Evolutionary conservation across 129 eudicot genomes (phyloP).

Genomic region (Heracleum sosnowskyi): DNA sequence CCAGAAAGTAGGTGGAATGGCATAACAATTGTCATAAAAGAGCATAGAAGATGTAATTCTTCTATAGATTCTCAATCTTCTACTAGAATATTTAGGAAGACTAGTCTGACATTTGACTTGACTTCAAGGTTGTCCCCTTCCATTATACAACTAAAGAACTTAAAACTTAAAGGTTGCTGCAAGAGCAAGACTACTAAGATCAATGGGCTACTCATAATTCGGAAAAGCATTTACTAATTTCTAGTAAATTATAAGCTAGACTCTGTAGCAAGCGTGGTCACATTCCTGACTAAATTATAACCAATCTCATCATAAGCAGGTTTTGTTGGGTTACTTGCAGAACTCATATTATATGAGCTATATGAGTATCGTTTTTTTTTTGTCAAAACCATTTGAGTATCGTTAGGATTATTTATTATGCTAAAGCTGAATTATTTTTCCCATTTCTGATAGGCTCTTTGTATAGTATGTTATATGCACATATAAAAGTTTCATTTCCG

Average conservation of each 20-base stretch:
- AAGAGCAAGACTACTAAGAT: not conserved
- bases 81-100: not conserved
- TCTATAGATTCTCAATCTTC: not conserved
- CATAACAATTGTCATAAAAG: too few species aligned
- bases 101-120: not conserved
- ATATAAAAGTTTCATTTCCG: not conserved
- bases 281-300: not conserved
- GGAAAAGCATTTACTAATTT: not conserved
- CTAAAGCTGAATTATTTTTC: not conserved
- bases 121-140: not conserved
- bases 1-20: not conserved
- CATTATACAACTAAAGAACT: not conserved
- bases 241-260: not conserved
- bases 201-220: not conserved
- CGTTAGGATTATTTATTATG: not conserved
- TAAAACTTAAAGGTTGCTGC: not conserved
- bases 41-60: not conserved
- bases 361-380: not conserved
- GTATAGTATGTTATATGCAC: not conserved
- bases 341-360: not conserved
- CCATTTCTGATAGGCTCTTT: not conserved
- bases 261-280: not conserved
- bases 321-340: not conserved
- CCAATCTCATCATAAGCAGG: not conserved
- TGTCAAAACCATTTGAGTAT: too few species aligned